phyloP scores from a whole-genome alignment of 257 asterid genomes.

The Linderniella brevidens region DNA sequence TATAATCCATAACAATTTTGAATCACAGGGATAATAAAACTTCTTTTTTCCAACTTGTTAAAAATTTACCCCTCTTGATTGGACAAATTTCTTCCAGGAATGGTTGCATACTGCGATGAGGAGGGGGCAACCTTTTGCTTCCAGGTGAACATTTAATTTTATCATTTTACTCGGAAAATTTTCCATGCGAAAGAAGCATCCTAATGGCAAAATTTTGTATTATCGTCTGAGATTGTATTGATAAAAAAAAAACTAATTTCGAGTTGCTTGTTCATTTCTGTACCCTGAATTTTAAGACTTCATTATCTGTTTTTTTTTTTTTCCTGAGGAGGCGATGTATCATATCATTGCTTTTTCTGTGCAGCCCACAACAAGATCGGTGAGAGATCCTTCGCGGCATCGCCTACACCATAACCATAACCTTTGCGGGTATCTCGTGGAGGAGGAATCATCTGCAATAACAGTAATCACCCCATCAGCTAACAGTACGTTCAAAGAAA shows the following conservation, averaged over 20 bases:
- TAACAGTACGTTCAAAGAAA: conserved; percentile 21
- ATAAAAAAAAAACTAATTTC: too few species aligned
- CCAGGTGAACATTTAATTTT: conserved; percentile 32
- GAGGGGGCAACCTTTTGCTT: conserved; percentile 67
- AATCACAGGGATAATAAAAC: too few species aligned
- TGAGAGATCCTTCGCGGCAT: conserved; percentile 41
- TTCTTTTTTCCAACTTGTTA: background rate
- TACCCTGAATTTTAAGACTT: conserved; percentile 2
- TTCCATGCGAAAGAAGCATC: too few species aligned
- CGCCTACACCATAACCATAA: conserved; percentile 39
- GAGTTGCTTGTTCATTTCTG: too few species aligned
- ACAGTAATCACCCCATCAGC: conserved; percentile 32
- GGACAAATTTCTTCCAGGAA: conserved; percentile 22
- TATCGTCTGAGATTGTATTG: too few species aligned
- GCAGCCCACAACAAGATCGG: conserved; percentile 50
- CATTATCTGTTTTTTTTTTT: conserved; percentile 1
- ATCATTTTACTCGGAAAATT: too few species aligned
- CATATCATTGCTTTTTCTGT: conserved; percentile 4
- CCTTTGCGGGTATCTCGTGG: conserved; percentile 52
- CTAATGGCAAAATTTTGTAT: too few species aligned
- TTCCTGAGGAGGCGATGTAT: too few species aligned
- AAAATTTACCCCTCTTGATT: background rate
- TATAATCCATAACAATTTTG: background rate
- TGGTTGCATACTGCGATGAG: conserved; percentile 78
- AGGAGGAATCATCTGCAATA: conserved; percentile 44